Conservation (phyloP, 257 asterid genomes). For the Solanum chmielewskii region DNA sequence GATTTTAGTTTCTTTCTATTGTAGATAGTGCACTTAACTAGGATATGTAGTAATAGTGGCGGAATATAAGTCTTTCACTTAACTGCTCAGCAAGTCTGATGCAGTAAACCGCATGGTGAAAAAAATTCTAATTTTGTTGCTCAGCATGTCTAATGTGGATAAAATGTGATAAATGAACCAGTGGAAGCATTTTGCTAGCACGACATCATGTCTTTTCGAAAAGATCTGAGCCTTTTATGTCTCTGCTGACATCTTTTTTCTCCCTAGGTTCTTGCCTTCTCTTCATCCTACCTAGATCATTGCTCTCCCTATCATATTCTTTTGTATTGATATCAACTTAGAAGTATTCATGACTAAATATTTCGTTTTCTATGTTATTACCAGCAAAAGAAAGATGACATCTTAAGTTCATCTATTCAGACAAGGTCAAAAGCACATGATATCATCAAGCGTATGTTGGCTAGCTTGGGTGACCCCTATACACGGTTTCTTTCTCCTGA, state of each 20-base stretch:
- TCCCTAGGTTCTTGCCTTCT: neutral
- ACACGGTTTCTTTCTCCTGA: conserved; percentile 85
- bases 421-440: conserved; percentile 83
- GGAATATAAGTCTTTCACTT: neutral
- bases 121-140: neutral
- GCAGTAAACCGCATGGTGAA: neutral
- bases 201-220: neutral
- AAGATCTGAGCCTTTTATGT: neutral
- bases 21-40: neutral
- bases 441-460: conserved; percentile 69
- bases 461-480: conserved; percentile 81
- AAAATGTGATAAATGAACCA: neutral
- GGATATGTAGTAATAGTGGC: neutral
- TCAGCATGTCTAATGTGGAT: neutral
- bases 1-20: neutral
- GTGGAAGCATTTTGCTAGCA: neutral
- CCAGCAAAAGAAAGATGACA: conserved; percentile 78
- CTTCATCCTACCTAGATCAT: neutral
- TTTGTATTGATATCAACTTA: neutral
- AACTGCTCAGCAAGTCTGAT: neutral
- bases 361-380: neutral
- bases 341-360: neutral
- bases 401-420: conserved; percentile 47
- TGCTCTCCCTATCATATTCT: neutral
- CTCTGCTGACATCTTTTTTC: neutral